Evolutionary conservation across 1,284 basidiomycete genomes (phyloP), one percentile per base, ranked within the genome.

Genomic region (Xerocomus nothofagi): DNA sequence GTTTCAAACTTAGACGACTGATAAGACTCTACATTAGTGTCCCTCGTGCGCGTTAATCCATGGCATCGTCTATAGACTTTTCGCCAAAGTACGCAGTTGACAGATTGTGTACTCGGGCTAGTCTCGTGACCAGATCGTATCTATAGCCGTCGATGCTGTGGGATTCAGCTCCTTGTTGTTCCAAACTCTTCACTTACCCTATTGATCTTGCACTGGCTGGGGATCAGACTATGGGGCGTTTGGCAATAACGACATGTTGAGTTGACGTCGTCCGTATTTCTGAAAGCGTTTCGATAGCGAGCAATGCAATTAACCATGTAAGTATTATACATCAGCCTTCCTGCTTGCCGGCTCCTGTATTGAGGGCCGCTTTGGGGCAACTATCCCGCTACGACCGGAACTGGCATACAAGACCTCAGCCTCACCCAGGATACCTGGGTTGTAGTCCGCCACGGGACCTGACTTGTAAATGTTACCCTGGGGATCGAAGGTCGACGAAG

Each of bases 321-420:
- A 54, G 46, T 67, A 63, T 45, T 55, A 69, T 69, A 69, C 58
- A 62, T 43, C 58, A 31, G 47, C 39, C 54, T 52, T 54, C 47
- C 30, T 55, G 21, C 29, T 32, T 36, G 55, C 49, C 49, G 49
- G 18, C 34, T 58, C 66, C 39, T 55, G 65, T 50, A 53, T 47
- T 31, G 61, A 53, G 0, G 44, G 63, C 11, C 67, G 66, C 48
- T 56, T 68, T 29, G 68, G 65, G 27, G 64, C 66, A 15, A 54
- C 15, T 23, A 57, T 57, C 27, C 66, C 66, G 41, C 72, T 72
- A 44, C 73, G 69, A 18, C 81, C 82, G 4, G 82, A 78, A 62
- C 85, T 86, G 51, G 76, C 83, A 61, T 86, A 86, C 61, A 81
- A 69, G 47, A 87, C 74, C 68, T 90, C 87, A 10, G 82, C 70